Evolutionary conservation across 1,284 basidiomycete genomes (phyloP).

Genomic region (Serendipita sp.): DNA sequence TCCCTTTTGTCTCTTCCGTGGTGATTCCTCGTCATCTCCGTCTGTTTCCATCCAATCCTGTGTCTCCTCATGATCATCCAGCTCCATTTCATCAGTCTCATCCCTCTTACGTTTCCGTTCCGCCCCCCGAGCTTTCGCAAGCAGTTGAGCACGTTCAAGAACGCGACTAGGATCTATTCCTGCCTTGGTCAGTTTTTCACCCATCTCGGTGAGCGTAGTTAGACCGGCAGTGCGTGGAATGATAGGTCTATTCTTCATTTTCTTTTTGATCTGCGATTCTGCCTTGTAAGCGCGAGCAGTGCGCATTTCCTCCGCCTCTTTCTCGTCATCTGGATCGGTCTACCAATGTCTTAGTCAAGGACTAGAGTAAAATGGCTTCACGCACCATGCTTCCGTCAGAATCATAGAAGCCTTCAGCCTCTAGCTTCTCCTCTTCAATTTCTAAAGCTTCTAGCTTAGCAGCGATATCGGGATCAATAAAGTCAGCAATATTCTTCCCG

Average conservation of each 20-base stretch:
- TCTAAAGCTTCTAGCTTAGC: constrained; percentile 96
- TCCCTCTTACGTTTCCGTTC: constrained; percentile 55
- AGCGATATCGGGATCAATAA: constrained; percentile 96
- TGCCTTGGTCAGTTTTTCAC: constrained; percentile 65
- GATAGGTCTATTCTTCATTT: constrained; percentile 70
- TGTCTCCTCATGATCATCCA: constrained; percentile 30
- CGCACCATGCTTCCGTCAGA: constrained; percentile 71
- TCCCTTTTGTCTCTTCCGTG: constrained; percentile 45
- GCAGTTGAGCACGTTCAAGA: constrained; percentile 70
- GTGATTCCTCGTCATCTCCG: constrained; percentile 30
- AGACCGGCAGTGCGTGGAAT: constrained; percentile 79
- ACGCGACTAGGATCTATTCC: constrained; percentile 84
- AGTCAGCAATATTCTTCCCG: constrained; percentile 98
- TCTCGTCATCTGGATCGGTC: constrained; percentile 88
- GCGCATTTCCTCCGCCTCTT: constrained; percentile 57
- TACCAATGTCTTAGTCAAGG: constrained; percentile 20
- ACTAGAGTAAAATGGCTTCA: constrained; percentile 7
- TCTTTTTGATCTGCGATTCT: constrained; percentile 73
- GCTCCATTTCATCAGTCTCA: constrained; percentile 37
- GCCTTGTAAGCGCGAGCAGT: constrained; percentile 60
- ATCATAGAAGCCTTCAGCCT: constrained; percentile 92
- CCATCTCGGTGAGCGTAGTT: constrained; percentile 79
- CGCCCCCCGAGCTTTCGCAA: constrained; percentile 62
- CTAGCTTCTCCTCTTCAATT: constrained; percentile 86
- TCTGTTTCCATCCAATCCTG: constrained; percentile 26